Percentiles rank a stretch among this genome's conserved stretches.
Conservation (phyloP, 2,329 filamentous ascomycete genomes). For the Epichloe hybrida region DNA sequence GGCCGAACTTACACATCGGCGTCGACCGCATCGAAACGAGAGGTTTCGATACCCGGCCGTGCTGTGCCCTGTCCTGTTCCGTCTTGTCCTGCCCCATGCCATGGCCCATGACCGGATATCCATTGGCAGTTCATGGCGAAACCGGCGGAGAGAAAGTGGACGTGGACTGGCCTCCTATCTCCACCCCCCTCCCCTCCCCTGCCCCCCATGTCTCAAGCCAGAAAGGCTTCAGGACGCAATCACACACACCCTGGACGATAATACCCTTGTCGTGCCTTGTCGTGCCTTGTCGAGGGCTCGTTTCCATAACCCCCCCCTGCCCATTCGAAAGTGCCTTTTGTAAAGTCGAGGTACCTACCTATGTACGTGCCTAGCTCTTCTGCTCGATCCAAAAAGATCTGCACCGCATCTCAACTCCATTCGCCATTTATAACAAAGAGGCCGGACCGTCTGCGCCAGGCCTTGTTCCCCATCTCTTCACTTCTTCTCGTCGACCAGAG, state of each 20-base stretch:
- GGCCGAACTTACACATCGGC: not conserved
- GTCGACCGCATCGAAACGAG: not conserved
- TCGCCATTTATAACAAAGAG: slow-evolving; percentile 11
- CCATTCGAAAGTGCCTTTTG: not conserved
- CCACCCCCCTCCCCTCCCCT: not conserved
- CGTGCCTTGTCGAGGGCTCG: not conserved
- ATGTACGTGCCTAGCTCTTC: not conserved
- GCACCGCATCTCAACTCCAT: slow-evolving; percentile 8
- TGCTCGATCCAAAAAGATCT: slow-evolving; percentile 5
- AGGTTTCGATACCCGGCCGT: not conserved
- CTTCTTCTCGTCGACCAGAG: not conserved
- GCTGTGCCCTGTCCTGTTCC: not conserved
- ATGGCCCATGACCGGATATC: not conserved
- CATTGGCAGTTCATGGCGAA: not conserved
- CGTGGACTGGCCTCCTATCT: not conserved
- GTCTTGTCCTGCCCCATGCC: not conserved
- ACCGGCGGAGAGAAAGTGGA: not conserved
- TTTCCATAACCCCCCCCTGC: slow-evolving; percentile 6
- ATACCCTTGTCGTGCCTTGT: not conserved
- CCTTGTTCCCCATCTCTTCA: slow-evolving; percentile 2
- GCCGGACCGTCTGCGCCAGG: slow-evolving; percentile 10
- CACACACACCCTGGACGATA: not conserved
- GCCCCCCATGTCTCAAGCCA: not conserved
- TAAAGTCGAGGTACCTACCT: not conserved
- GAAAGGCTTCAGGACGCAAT: not conserved